Evolutionary conservation across 345 rosid genomes (phyloP), one percentile per base, ranked within the genome.

Genomic region (Rhodamnia argentea): DNA sequence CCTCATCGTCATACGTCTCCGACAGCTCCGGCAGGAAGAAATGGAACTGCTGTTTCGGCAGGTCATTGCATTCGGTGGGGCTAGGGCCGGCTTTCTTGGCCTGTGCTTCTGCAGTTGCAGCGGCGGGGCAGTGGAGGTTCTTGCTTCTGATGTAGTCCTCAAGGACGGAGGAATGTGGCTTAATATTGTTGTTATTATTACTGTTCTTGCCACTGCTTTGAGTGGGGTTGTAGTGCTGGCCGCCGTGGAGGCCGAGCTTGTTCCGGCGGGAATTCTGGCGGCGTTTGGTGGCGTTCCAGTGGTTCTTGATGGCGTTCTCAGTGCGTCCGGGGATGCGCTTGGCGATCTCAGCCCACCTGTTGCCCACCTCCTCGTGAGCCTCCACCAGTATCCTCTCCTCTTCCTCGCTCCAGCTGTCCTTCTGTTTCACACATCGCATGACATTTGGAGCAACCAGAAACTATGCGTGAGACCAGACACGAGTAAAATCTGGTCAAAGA

Each of bases 271-370:
- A 93, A 89, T 92, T 92, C 89, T 95, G 98, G 85, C 95, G 92
- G 57, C 99, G 92, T 83, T 92, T 96, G 1, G 99, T 96, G 5
- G 99, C 98, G 54, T 97, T 97, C 99, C 99, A 96, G 70, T 97
- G 99, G 84, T 97, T 97, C 91, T 97, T 97, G 58, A 97, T 94
- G 16, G 99, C 85, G 85, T 97, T 97, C 88, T 97, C 99, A 11
- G 96, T 95, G 85, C 99, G 91, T 85, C 99, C 98, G 2, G 93
- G 96, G 82, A 97, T 94, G 81, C 87, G 84, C 87, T 95, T 97
- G 1, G 99, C 98, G 10, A 97, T 97, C 92, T 95, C 99, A 4
- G 99, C 99, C 99, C 99, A 97, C 60, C 93, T 89, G 90, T 97
- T 97, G 40, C 99, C 99, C 18, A 96, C 90, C 44, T 90, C 94